Evolutionary conservation across 2,329 filamentous ascomycete species (phyloP).

Genomic region (Epichloe coenophiala): DNA sequence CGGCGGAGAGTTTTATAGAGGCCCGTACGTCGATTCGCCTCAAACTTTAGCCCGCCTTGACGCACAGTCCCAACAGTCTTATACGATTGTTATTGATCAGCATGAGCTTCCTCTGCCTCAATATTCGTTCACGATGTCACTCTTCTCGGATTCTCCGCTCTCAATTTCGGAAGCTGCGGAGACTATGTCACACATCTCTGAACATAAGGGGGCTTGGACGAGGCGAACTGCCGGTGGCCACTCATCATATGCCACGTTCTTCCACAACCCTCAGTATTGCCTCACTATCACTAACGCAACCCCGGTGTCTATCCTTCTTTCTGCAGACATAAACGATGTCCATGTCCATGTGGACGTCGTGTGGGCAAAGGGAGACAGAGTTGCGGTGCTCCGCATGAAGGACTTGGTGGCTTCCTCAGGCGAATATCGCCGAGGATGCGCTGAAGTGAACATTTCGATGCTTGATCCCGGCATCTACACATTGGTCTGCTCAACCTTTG

Average conservation of each 20-base stretch:
- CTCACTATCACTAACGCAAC: slow-evolving; percentile 44
- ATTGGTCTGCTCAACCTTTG: slow-evolving; percentile 82
- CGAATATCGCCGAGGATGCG: slow-evolving; percentile 76
- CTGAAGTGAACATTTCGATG: slow-evolving; percentile 46
- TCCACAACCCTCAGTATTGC: slow-evolving; percentile 77
- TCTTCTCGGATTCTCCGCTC: slow-evolving; percentile 57
- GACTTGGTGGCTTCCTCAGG: slow-evolving; percentile 74
- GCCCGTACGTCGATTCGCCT: slow-evolving; percentile 85
- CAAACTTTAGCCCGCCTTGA: slow-evolving; percentile 70
- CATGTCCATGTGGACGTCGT: slow-evolving; percentile 77
- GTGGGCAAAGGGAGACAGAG: slow-evolving; percentile 60
- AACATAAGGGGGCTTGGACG: slow-evolving; percentile 58
- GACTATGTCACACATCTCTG: slow-evolving; percentile 42
- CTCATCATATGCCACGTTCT: slow-evolving; percentile 60
- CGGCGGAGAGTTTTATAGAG: slow-evolving; percentile 57
- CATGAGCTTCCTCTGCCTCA: slow-evolving; percentile 58
- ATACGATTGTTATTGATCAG: slow-evolving; percentile 59
- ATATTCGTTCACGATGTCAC: slow-evolving; percentile 79
- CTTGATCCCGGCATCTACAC: slow-evolving; percentile 69
- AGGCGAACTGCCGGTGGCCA: slow-evolving; percentile 73
- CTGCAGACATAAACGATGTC: slow-evolving; percentile 50
- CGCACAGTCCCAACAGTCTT: slow-evolving; percentile 24
- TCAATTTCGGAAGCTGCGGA: slow-evolving; percentile 47
- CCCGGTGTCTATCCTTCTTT: slow-evolving; percentile 60
- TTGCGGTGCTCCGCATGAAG: slow-evolving; percentile 54